Conservation (phyloP, 2,329 filamentous ascomycete species). For the Ophiostoma piceae region DNA sequence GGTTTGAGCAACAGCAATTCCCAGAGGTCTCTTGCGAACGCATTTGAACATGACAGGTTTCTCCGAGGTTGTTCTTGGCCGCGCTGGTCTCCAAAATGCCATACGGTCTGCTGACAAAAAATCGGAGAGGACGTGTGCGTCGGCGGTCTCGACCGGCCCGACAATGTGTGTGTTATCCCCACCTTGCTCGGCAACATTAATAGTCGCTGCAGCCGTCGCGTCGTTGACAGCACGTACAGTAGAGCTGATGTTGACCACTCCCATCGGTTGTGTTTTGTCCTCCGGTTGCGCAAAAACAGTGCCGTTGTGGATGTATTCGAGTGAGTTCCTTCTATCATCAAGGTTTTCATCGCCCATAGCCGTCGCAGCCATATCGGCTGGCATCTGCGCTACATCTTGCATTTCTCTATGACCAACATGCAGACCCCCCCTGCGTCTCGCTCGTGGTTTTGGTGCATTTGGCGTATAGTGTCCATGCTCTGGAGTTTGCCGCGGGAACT, state of each 20-base stretch:
- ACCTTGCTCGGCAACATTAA: neutral
- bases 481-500: too few species aligned
- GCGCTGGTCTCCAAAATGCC: neutral
- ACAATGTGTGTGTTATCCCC: neutral
- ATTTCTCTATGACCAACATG: too few species aligned
- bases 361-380: too few species aligned
- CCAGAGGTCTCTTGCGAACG: neutral
- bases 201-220: neutral
- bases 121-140: neutral
- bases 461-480: too few species aligned
- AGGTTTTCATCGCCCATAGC: too few species aligned
- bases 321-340: too few species aligned
- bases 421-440: too few species aligned
- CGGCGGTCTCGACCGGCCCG: neutral
- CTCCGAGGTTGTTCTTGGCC: neutral
- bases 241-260: neutral
- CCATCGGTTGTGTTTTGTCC: neutral
- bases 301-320: too few species aligned
- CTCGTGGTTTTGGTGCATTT: too few species aligned
- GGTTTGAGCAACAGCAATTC: neutral
- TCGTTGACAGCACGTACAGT: neutral
- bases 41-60: neutral
- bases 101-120: neutral
- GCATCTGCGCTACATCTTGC: too few species aligned
- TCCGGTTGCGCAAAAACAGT: too few species aligned